A percentile compares a stretch with the other conserved stretches of the same genome.
Conservation (phyloP, 2,329 filamentous ascomycete species). For the Botrytis pseudocinerea region DNA sequence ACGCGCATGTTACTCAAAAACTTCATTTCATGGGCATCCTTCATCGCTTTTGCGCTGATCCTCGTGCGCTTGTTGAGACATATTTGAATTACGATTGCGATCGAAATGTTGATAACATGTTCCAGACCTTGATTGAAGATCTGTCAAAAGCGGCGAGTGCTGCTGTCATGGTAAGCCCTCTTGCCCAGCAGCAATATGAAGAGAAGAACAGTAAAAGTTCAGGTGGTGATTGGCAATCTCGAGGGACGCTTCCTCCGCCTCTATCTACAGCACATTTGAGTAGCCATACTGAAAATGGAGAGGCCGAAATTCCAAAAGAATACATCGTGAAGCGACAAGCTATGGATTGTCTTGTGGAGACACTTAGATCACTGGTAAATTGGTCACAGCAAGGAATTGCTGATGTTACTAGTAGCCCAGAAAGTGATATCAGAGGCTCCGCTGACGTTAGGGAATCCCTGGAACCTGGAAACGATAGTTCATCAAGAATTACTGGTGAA, state of each 20-base stretch:
- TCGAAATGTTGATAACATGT: slow-evolving; percentile 93
- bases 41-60: slow-evolving; percentile 80
- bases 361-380: slow-evolving; percentile 83
- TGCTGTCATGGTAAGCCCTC: slow-evolving; percentile 70
- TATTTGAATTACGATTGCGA: slow-evolving; percentile 99
- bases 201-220: slow-evolving; percentile 65
- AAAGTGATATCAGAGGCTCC: slow-evolving; percentile 56
- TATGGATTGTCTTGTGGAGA: slow-evolving; percentile 84
- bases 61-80: slow-evolving; percentile 85
- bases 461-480: slow-evolving; percentile 66
- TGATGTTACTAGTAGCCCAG: slow-evolving; percentile 56
- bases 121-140: slow-evolving; percentile 92
- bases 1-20: slow-evolving; percentile 86
- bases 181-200: slow-evolving; percentile 84
- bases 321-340: slow-evolving; percentile 90
- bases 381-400: slow-evolving; percentile 73
- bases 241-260: slow-evolving; percentile 81
- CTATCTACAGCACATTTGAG: slow-evolving; percentile 57
- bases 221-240: slow-evolving; percentile 79
- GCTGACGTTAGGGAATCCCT: slow-evolving; percentile 69
- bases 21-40: slow-evolving; percentile 86
- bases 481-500: slow-evolving; percentile 57
- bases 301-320: slow-evolving; percentile 78
- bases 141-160: slow-evolving; percentile 82
- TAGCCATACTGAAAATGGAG: slow-evolving; percentile 53